These are phyloP conservation scores for Inga leiocalycina DNA, from an alignment of 306 rosid genomes.

Conservation along the genomic window DNA sequence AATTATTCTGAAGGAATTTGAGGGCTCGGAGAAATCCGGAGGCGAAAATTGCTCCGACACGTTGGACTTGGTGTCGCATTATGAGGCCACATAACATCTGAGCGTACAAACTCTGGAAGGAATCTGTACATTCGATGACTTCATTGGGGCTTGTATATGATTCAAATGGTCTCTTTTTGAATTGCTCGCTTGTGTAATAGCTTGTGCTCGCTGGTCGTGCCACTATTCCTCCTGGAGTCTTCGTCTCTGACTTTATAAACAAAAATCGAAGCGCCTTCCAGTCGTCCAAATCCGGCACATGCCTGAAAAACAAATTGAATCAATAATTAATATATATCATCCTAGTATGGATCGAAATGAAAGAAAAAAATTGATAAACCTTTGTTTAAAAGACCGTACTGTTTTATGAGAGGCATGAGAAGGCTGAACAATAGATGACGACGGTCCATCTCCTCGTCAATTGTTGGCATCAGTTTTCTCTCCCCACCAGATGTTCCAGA, in stretches of 20 bases:
- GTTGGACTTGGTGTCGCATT: conserved; percentile 69
- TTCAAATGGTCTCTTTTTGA: conserved; percentile 63
- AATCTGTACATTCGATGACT: conserved; percentile 69
- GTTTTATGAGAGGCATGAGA: conserved; percentile 84
- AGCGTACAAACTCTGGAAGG: conserved; percentile 85
- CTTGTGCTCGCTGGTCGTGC: conserved; percentile 85
- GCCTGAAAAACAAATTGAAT: conserved; percentile 38
- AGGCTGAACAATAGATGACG: conserved; percentile 74
- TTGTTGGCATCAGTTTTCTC: conserved; percentile 86
- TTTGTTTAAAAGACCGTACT: conserved; percentile 35
- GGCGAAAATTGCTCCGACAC: conserved; percentile 84
- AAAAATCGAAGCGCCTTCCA: conserved; percentile 76
- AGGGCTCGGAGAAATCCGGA: conserved; percentile 89
- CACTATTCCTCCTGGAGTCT: conserved; percentile 68
- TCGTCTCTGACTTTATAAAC: conserved; percentile 66
- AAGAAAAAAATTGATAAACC: no score
- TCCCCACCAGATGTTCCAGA: conserved; percentile 94
- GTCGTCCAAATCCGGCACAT: conserved; percentile 67
- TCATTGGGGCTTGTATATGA: conserved; percentile 83
- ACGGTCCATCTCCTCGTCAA: conserved; percentile 68
- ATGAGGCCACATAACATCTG: conserved; percentile 89
- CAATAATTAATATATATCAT: no score
- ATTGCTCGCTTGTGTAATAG: conserved; percentile 78
- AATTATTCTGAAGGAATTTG: conserved; percentile 73
- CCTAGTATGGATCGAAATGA: no score